Base-by-base conservation (phyloP, 2,329 filamentous ascomycete species). In the Sarocladium brachiariae region DNA sequence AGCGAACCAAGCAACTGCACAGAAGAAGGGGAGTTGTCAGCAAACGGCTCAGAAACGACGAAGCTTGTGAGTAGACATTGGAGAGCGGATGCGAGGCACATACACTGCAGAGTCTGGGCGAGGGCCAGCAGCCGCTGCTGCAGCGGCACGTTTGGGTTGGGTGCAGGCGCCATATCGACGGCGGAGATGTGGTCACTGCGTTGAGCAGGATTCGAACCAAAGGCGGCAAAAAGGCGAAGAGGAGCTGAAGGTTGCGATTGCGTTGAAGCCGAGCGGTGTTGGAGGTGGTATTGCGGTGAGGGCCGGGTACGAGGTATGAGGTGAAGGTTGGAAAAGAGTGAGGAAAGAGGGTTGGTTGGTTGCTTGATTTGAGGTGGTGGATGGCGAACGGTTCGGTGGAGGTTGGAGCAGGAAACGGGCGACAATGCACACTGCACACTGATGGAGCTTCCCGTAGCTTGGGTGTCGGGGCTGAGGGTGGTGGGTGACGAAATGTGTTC, bases 91-190 rank as follows among this genome's bases (percentile, higher is more conserved):
- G 8, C 33, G 25, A 49, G 57, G 66, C 66, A 82, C 73, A 69
- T 82, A 86, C 92, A 99, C 76, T 97, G 93, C 59, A 97, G 77
- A 41, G 91, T 97, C 70, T 95, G 84, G 58, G 86, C 90, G 59
- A 97, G 78, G 59, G 80, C 76, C 61, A 89, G 70, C 54, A 96
- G 73, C 64, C 90, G 81, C 74, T 93, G 83, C 63, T 74, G 71
- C 62, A 93, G 75, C 66, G 89, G 84, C 69, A 86, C 69, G 60
- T 73, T 78, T 52, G 86, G 73, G 53, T 84, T 73, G 57, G 87
- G 85, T 69, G 51, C 37, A 72, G 87, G 86, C 70, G 87, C 89
- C 56, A 95, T 76, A 13, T 21, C 33, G 30, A 37, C 43, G 21
- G 10, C 27, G 13, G 7, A 7, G 27, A 7, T 18, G 43, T 33